Conservation (phyloP, 768 basidiomycete species). For the Boletus pseudo-olivaceus region DNA sequence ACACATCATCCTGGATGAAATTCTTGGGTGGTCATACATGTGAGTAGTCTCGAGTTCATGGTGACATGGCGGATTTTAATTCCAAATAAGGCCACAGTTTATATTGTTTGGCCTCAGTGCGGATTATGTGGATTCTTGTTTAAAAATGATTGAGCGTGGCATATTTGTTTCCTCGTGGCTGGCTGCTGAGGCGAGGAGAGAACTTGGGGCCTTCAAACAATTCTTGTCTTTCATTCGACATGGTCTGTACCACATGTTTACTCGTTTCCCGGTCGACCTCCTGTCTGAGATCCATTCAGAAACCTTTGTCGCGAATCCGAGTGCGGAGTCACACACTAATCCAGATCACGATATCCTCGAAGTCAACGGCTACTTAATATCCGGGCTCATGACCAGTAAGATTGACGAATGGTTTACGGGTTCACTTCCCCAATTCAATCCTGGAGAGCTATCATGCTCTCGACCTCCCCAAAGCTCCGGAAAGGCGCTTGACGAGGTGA, state of each 20-base stretch:
- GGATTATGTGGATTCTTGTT: conserved; percentile 48
- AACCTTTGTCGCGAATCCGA: conserved; percentile 49
- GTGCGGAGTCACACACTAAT: conserved; percentile 46
- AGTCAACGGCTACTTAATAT: conserved; percentile 76
- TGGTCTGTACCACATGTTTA: conserved; percentile 44
- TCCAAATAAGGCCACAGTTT: conserved; percentile 51
- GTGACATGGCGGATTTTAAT: conserved; percentile 8
- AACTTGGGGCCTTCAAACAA: conserved; percentile 70
- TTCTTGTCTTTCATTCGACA: conserved; percentile 76
- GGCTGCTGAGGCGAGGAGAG: conserved; percentile 59
- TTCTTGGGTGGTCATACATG: conserved; percentile 76
- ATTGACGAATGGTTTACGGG: conserved; percentile 83
- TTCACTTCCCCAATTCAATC: conserved; percentile 36
- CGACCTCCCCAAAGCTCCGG: conserved; percentile 18
- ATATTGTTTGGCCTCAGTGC: conserved; percentile 50
- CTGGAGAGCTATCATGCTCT: conserved; percentile 29
- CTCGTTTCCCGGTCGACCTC: conserved; percentile 5
- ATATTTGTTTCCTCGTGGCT: conserved; percentile 70
- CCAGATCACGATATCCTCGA: conserved; percentile 70
- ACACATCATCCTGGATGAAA: conserved; percentile 71
- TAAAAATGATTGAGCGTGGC: conserved; percentile 51
- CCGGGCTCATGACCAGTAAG: conserved; percentile 61
- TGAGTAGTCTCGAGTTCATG: conserved; percentile 35
- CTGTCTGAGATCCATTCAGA: conserved; percentile 32
- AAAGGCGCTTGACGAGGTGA: conserved; percentile 32